These are phyloP conservation scores for Globisporangium cylindrosporum DNA, from an alignment of 352 stramenopile species.

Conservation along the genomic window DNA sequence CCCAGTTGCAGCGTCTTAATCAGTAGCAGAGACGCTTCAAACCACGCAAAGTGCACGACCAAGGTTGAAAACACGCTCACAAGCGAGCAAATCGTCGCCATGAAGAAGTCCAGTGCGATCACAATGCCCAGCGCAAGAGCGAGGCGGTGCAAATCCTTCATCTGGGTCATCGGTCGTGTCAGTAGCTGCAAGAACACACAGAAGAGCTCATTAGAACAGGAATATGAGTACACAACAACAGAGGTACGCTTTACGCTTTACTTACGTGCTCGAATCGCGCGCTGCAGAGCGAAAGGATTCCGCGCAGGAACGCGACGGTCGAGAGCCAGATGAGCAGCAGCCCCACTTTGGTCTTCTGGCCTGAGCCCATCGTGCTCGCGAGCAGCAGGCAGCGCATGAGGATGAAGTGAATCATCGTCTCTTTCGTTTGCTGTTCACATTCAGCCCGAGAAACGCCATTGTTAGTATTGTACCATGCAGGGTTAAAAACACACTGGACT, in stretches of 20 bases:
- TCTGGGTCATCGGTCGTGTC: constrained; percentile 57
- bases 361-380: constrained; percentile 58
- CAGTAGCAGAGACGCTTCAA: constrained; percentile 65
- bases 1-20: constrained; percentile 65
- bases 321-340: constrained; percentile 70
- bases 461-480: no score
- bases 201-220: background rate
- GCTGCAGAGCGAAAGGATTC: constrained; percentile 57
- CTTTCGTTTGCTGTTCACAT: constrained; percentile 58
- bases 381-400: constrained; percentile 73
- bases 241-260: background rate
- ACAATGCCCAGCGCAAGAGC: constrained; percentile 38
- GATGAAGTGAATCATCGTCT: constrained; percentile 74
- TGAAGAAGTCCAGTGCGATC: constrained; percentile 36
- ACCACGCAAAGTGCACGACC: constrained; percentile 72
- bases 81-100: constrained; percentile 38
- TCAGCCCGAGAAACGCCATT: background rate
- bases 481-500: background rate
- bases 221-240: background rate
- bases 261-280: constrained; percentile 62
- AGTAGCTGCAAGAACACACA: constrained; percentile 36
- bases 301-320: constrained; percentile 53
- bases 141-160: constrained; percentile 55
- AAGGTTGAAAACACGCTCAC: constrained; percentile 43
- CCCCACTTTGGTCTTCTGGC: constrained; percentile 34